Evolutionary conservation across 2,329 filamentous ascomycete genomes (phyloP).

Genomic region (Elsinoe arachidis): DNA sequence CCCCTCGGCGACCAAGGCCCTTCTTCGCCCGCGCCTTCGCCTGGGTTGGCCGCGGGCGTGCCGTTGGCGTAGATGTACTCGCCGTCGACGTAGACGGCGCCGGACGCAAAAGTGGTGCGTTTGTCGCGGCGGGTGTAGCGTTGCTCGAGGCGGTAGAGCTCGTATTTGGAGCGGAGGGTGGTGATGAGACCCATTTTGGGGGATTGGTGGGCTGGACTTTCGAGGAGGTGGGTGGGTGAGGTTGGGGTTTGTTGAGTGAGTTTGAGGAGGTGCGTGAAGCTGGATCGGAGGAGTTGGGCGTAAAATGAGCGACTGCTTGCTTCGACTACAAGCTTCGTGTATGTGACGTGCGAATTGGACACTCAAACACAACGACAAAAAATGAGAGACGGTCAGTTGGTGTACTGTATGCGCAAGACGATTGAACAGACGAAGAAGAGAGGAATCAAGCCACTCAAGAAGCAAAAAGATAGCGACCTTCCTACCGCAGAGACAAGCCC

Average conservation of each 20-base stretch:
- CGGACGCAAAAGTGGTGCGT: conserved; percentile 80
- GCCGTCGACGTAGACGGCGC: conserved; percentile 86
- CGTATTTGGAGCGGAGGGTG: conserved; percentile 68
- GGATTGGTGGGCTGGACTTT: background rate
- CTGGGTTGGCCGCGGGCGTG: conserved; percentile 9
- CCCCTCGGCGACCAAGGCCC: background rate
- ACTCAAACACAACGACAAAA: background rate
- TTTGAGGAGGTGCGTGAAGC: background rate
- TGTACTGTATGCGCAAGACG: background rate
- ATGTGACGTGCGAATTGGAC: background rate
- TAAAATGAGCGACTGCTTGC: background rate
- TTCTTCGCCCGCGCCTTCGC: conserved; percentile 4
- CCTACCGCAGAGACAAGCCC: background rate
- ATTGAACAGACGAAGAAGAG: background rate
- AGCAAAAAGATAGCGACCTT: background rate
- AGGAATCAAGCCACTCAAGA: background rate
- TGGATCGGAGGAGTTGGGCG: background rate
- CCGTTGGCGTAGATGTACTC: conserved; percentile 70
- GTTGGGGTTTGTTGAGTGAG: background rate
- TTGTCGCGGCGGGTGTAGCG: conserved; percentile 87
- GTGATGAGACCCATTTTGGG: conserved; percentile 58
- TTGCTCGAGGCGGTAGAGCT: conserved; percentile 91
- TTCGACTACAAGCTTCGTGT: background rate
- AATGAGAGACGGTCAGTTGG: background rate
- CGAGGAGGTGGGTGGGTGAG: background rate